Percentiles rank a stretch among this genome's conserved stretches.
These are phyloP conservation scores for Neofusicoccum umdonicola DNA, from an alignment of 2,329 filamentous ascomycete species.

Conservation along the genomic window DNA sequence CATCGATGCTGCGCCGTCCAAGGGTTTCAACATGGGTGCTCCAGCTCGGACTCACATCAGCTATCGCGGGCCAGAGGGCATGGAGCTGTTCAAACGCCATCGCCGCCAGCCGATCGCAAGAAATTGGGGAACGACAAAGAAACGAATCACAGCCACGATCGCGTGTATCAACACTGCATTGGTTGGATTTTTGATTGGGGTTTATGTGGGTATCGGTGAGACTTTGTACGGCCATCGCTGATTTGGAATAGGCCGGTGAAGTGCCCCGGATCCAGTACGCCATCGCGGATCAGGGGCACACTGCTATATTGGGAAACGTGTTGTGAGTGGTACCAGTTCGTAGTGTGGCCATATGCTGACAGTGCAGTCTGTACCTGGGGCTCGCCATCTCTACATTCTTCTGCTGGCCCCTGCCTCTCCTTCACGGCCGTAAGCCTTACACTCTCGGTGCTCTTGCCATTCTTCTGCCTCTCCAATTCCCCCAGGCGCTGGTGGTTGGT, in stretches of 20 bases:
- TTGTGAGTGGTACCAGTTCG: conserved; percentile 37
- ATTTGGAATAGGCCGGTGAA: conserved; percentile 57
- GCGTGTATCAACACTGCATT: conserved; percentile 72
- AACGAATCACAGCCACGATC: conserved; percentile 65
- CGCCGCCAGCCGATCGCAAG: conserved; percentile 66
- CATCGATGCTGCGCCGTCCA: not conserved
- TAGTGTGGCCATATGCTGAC: not conserved
- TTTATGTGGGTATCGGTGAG: conserved; percentile 52
- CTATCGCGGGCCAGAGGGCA: conserved; percentile 28
- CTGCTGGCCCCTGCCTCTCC: conserved; percentile 70
- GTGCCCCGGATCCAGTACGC: conserved; percentile 78
- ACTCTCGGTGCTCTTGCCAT: conserved; percentile 66
- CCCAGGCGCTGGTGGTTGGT: conserved; percentile 63
- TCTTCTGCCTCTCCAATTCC: conserved; percentile 71
- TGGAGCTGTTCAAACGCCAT: conserved; percentile 36
- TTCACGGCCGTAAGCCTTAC: conserved; percentile 77
- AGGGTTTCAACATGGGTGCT: conserved; percentile 15
- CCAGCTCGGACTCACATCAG: conserved; percentile 36
- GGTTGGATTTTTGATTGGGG: conserved; percentile 68
- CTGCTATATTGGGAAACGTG: conserved; percentile 70
- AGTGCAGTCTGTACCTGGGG: conserved; percentile 60
- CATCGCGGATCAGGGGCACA: conserved; percentile 66
- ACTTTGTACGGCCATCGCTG: not conserved
- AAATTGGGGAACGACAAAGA: conserved; percentile 67
- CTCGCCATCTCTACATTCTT: conserved; percentile 68